Base-by-base conservation (phyloP, 225 moss, liverwort and hornwort genomes). In the Bryoerythrophyllum caledonicum region DNA sequence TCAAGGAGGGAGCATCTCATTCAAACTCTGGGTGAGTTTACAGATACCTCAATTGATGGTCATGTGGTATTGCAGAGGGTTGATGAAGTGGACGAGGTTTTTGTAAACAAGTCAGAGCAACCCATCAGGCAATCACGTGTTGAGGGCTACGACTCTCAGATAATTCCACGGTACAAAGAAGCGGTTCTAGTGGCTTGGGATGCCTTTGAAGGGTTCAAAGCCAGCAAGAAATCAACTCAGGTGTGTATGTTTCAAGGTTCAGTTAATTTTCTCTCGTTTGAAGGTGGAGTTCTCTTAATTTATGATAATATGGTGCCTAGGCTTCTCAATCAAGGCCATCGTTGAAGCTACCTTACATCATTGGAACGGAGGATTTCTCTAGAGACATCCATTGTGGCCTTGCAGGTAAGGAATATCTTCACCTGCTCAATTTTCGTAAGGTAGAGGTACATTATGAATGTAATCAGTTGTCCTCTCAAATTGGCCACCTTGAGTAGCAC, bases 1-100 rank as follows among this genome's bases (percentile, higher is more conserved):
- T 38, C 6, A 17, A 49, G 16, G 19, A 6, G 16, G 19, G 38
- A 5, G 48, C 6, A 7, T 49, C 19, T 1, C 5, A 19, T 19
- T 49, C 17, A 6, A 49, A 49, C 19, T 19, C 19, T 19, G 17
- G 48, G 48, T 19, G 48, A 19, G 5, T 19, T 49, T 49, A 49
- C 48, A 49, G 19, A 49, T 6, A 16, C 6, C 19, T 49, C 48
- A 49, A 49, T 6, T 49, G 48, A 49, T 48, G 16, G 16, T 48
- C 17, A 48, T 48, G 16, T 48, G 63, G 30, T 81, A 15, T 78
- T 82, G 64, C 93, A 99, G 95, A 90, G 93, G 69, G 97, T 99
- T 52, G 91, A 95, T 65, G 97, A 99, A 75, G 95, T 91, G 83
- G 93, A 99, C 68, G 97, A 99, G 68, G 88, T 86, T 63, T 86